Evolutionary conservation across 176 grass and related monocot genomes (phyloP), one percentile per base, ranked within the genome.

Genomic region (Musa acuminata): DNA sequence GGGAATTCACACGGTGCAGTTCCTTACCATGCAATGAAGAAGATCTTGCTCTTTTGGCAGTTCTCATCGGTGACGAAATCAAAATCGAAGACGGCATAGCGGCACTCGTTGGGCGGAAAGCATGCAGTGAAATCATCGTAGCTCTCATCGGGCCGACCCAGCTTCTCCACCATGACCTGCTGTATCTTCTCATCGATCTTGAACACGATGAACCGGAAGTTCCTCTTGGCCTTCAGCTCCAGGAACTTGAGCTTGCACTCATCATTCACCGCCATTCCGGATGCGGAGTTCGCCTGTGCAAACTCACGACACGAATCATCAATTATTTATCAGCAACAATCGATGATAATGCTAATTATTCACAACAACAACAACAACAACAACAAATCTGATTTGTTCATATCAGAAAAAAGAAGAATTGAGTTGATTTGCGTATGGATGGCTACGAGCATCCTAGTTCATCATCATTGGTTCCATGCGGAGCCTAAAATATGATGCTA

Each of bases 161-260:
- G 64, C 64, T 67, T 67, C 25, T 67, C 64, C 64, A 67, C 64
- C 22, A 25, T 29, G 22, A 67, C 64, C 64, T 67, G 64, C 23
- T 67, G 64, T 23, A 67, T 8, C 64, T 67, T 67, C 64, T 67
- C 64, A 3, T 67, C 64, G 13, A 67, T 67, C 64, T 67, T 67
- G 26, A 67, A 67, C 8, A 27, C 26, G 25, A 67, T 67, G 26
- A 67, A 67, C 8, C 64, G 64, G 64, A 67, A 67, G 64, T 23
- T 67, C 64, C 64, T 67, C 64, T 67, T 67, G 23, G 64, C 25
- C 64, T 67, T 67, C 22, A 67, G 64, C 64, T 67, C 64, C 64
- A 67, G 27, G 64, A 67, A 67, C 64, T 67, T 67, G 64, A 67
- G 57, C 13, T 62, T 62, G 57, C 57, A 62, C 57, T 62, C 57